Evolutionary conservation across 495 filamentous ascomycete species (phyloP).

Genomic region (Bryoglossum gracile): DNA sequence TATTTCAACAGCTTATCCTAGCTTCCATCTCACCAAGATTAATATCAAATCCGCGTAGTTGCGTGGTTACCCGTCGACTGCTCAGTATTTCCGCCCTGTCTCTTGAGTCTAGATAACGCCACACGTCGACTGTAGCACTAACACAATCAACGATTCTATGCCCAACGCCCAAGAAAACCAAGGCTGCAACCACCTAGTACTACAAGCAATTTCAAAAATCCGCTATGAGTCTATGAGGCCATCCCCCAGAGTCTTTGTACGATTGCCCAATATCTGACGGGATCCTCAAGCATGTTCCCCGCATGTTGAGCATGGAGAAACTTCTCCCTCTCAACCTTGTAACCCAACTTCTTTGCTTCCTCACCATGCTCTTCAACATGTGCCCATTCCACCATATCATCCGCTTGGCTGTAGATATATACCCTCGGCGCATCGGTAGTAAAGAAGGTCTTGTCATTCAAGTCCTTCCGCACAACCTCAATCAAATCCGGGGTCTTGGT

Average conservation of each 20-base stretch:
- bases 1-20: too few relatives aligned
- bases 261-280: conserved; percentile 45
- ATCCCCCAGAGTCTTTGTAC: conserved; percentile 40
- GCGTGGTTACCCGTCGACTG: too few relatives aligned
- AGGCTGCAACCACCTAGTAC: too few relatives aligned
- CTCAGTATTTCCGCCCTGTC: too few relatives aligned
- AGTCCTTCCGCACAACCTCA: conserved; percentile 20
- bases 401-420: conserved; percentile 32
- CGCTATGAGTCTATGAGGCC: conserved; percentile 19
- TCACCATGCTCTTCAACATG: conserved; percentile 72
- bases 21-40: too few relatives aligned
- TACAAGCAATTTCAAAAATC: too few relatives aligned
- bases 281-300: conserved; percentile 40
- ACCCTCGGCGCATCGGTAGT: conserved; percentile 22
- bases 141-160: too few relatives aligned
- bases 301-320: conserved; percentile 30
- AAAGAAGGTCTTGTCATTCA: conserved; percentile 27
- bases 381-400: conserved; percentile 52
- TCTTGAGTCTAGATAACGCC: too few relatives aligned
- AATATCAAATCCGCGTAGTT: too few relatives aligned
- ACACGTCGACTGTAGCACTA: too few relatives aligned
- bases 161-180: too few relatives aligned
- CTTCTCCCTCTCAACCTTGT: conserved; percentile 57
- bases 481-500: conserved; percentile 25
- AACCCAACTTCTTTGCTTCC: conserved; percentile 82